Conservation (phyloP, 2,329 filamentous ascomycete species). For the Magnaporthiopsis rhizophila region DNA sequence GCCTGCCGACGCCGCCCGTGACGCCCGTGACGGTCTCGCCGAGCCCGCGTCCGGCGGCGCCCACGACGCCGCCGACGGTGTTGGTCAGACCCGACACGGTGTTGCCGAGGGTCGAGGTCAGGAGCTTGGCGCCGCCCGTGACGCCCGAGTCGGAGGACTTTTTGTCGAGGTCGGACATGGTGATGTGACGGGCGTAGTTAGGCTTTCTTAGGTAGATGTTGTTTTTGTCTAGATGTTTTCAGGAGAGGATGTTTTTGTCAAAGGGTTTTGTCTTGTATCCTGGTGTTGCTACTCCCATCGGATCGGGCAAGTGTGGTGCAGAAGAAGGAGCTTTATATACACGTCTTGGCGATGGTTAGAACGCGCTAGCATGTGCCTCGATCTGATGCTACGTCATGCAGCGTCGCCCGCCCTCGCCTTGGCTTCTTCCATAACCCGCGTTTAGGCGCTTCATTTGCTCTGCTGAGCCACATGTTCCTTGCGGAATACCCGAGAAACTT, state of each 20-base stretch:
- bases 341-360: neutral
- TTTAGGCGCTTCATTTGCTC: neutral
- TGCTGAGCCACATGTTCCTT: neutral
- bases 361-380: neutral
- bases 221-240: neutral
- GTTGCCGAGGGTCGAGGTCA: constrained; percentile 23
- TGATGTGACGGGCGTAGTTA: neutral
- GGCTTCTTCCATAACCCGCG: neutral
- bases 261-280: neutral
- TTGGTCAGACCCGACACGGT: constrained; percentile 23
- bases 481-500: neutral
- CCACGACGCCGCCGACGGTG: constrained; percentile 23
- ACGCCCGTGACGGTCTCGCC: constrained; percentile 46
- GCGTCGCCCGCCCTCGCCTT: neutral
- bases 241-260: no score
- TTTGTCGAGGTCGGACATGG: constrained; percentile 5
- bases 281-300: neutral
- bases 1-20: constrained; percentile 44
- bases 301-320: neutral
- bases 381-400: neutral
- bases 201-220: neutral
- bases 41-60: constrained; percentile 47
- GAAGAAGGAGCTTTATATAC: neutral
- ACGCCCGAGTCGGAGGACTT: constrained; percentile 15
- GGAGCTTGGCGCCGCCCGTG: constrained; percentile 19